Base-by-base conservation (phyloP, 2,329 filamentous ascomycete genomes). In the Westerdykella sp. region DNA sequence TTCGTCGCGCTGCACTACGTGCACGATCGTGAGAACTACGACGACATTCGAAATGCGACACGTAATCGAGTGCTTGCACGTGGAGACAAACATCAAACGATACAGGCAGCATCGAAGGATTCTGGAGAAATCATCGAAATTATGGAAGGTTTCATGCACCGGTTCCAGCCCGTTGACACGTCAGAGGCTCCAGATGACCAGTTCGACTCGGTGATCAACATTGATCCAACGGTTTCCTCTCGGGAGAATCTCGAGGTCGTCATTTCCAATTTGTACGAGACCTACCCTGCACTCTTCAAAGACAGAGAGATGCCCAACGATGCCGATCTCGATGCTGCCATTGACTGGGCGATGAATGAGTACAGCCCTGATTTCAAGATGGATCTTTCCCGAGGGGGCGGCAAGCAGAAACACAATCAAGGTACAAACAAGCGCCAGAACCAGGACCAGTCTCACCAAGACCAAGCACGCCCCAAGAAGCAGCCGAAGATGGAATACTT, bases 51-150 rank as follows among this genome's bases (percentile, higher is more conserved):
- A 36, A 73, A 79, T 44, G 75, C 91, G 21, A 95, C 89, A 1
- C 83, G 80, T 44, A 77, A 83, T 49, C 83, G 93, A 39, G 87
- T 98, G 1, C 71, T 96, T 15, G 77, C 80, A 5, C 84, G 93
- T 16, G 93, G 93, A 12, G 89, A 98, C 66, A 97, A 97, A 59
- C 93, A 98, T 65, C 93, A 98, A 69, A 98, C 93, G 0, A 97
- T 98, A 46, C 89, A 93, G 59, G 90, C 91, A 10, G 74, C 72
- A n/a, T 84, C 80, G 37, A 84, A 86, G 43, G 79, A 84, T 36
- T 69, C 74, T 37, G 70, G 76, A 14, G 91, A 95, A 65, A 87
- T 93, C 43, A 74, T 93, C 37, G 79, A 80, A 5, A 95, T 98
- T 55, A 97, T 98, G 93, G 87, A 96, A 55, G 87, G 88, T 3